phyloP scores from a whole-genome alignment of 176 grass and related monocot species.

The Musa acuminata region DNA sequence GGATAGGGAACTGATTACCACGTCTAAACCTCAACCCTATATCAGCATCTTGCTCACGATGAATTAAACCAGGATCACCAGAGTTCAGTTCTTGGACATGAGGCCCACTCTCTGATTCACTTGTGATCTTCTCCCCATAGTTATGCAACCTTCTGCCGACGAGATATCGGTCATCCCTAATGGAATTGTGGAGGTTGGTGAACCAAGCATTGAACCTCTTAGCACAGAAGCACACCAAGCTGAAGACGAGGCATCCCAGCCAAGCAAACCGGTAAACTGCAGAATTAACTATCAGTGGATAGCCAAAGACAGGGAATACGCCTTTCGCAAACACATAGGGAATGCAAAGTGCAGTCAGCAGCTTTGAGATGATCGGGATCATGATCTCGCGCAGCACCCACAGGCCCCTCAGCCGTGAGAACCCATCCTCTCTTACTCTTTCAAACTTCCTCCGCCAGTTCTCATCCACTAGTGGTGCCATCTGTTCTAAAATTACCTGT shows the following conservation, averaged over 20 bases:
- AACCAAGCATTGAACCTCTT: conserved; percentile 94
- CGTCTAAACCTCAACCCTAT: conserved; percentile 43
- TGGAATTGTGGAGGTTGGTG: conserved; percentile 94
- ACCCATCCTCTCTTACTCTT: conserved; percentile 87
- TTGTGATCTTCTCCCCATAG: conserved; percentile 50
- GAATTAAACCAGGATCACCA: conserved; percentile 28
- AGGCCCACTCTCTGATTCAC: neutral
- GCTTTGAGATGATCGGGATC: conserved; percentile 69
- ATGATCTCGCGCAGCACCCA: conserved; percentile 92
- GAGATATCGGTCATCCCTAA: conserved; percentile 89
- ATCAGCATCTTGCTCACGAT: conserved; percentile 36
- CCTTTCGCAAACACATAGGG: conserved; percentile 93
- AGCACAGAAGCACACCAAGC: conserved; percentile 50
- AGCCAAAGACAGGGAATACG: conserved; percentile 71
- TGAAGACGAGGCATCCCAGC: conserved; percentile 85
- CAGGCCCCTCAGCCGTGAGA: conserved; percentile 73
- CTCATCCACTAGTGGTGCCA: conserved; percentile 88
- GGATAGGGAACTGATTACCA: conserved; percentile 31
- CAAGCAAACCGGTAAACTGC: conserved; percentile 89
- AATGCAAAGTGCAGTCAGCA: conserved; percentile 75
- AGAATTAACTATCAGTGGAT: conserved; percentile 81
- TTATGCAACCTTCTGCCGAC: conserved; percentile 88
- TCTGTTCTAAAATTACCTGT: conserved; percentile 93
- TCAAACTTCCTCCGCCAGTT: conserved; percentile 90
- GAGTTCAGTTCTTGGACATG: neutral